Evolutionary conservation across 768 basidiomycete species (phyloP).

Genomic region (Austroboletus eburneus): DNA sequence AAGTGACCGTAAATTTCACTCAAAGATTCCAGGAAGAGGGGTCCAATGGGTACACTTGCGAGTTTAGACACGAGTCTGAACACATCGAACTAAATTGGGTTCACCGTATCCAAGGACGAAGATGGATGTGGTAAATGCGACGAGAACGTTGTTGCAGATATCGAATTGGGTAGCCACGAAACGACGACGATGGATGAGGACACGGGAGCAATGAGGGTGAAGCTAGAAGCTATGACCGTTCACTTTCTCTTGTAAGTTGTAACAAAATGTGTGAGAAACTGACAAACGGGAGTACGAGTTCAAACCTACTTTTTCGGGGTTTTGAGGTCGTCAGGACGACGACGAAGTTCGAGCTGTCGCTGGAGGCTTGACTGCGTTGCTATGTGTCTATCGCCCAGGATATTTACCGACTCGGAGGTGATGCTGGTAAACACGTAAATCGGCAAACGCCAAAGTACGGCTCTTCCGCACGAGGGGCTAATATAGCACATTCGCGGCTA

Average conservation of each 20-base stretch:
- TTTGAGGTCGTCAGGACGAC: conserved; percentile 50
- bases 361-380: no score
- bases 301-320: conserved; percentile 55
- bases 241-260: conserved; percentile 59
- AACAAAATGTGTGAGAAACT: neutral
- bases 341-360: conserved; percentile 23
- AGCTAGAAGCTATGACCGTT: conserved; percentile 57
- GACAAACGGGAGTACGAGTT: neutral
- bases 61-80: neutral
- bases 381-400: no score
- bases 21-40: conserved; percentile 50
- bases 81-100: conserved; percentile 4
- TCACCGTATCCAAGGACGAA: conserved; percentile 59
- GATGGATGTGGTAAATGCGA: conserved; percentile 58
- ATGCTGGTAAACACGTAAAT: no score
- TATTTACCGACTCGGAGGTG: no score
- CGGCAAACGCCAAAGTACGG: no score
- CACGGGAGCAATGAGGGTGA: conserved; percentile 65
- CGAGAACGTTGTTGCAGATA: conserved; percentile 43
- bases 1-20: conserved; percentile 71
- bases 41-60: conserved; percentile 21
- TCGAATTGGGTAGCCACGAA: conserved; percentile 55
- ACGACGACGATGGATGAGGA: conserved; percentile 76
- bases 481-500: no score
- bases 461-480: no score